Evolutionary conservation across 2,329 filamentous ascomycete species (phyloP), one percentile per base, ranked within the genome.

Genomic region (Epichloe typhina): DNA sequence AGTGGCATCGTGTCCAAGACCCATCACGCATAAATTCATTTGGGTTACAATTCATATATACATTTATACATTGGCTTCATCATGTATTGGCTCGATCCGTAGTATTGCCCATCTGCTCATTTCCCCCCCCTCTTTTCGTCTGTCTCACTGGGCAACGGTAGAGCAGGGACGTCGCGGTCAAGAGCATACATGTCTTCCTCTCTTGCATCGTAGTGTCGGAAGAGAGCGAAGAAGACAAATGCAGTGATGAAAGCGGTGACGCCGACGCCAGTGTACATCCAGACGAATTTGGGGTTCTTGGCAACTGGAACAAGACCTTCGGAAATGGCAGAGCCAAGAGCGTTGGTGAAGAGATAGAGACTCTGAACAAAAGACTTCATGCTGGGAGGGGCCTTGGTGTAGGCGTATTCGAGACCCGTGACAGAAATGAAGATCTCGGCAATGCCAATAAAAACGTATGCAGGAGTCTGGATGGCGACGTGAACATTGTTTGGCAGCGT

Each of bases 331-430:
- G 77, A 73, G 3, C 77, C 77, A 43, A 79, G 71, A 3, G 79
- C 80, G 44, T 70, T 77, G 39, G 77, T 82, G 54, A 83, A 71
- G 51, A 82, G 69, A 58, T 77, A 82, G n/a, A 83, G 60, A 12
- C 73, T 72, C 62, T 73, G 74, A 33, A 79, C 70, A 69, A 79
- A 79, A 0, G 76, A 79, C 62, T 82, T 78, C 82, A 87, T 85
- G 62, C 73, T 79, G 41, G 76, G 75, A 2, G 83, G 83, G 0
- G 84, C 83, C 65, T 87, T 86, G 59, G 82, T 85, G 66, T 82
- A 87, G 17, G 82, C 83, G 57, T 87, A 86, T 62, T 88, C 84
- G 11, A 85, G 74, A 54, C 79, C 79, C 1, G 83, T 84, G 54
- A 87, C 80, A 11, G 78, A 82, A 45, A 78, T 77, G 59, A 83